A percentile compares a stretch with the other conserved stretches of the same genome.
These are phyloP conservation scores for Kappamyces sp. DNA, from an alignment of 192 early-diverging fungal genomes.

Conservation along the genomic window DNA sequence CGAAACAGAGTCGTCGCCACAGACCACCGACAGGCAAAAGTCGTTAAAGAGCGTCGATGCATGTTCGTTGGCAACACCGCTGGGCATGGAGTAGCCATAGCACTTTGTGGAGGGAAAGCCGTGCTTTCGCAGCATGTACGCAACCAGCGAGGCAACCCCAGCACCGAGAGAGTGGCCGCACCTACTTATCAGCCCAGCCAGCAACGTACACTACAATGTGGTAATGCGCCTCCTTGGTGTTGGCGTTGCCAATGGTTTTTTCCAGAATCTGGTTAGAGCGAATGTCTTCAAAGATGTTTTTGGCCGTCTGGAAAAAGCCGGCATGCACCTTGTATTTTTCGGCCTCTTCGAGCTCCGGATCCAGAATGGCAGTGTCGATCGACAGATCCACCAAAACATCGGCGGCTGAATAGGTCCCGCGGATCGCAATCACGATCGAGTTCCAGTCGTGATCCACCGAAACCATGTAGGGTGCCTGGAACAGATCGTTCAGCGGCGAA, in stretches of 20 bases:
- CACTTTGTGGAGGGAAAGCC: background rate
- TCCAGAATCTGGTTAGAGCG: slow-evolving; percentile 3
- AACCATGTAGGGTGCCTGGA: slow-evolving; percentile 34
- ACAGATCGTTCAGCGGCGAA: slow-evolving; percentile 29
- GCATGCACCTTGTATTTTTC: slow-evolving; percentile 15
- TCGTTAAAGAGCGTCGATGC: background rate
- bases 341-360: slow-evolving; percentile 24
- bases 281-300: slow-evolving; percentile 21
- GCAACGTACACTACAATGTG: background rate
- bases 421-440: slow-evolving; percentile 34
- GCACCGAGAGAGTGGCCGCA: slow-evolving; percentile 16
- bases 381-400: slow-evolving; percentile 42
- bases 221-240: background rate
- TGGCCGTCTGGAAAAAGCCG: slow-evolving; percentile 20
- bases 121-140: slow-evolving; percentile 12
- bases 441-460: slow-evolving; percentile 31
- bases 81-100: slow-evolving; percentile 13
- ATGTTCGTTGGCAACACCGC: slow-evolving; percentile 2
- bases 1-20: slow-evolving; percentile 35
- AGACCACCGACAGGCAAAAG: slow-evolving; percentile 35
- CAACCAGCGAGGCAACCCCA: slow-evolving; percentile 13
- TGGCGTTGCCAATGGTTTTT: slow-evolving; percentile 9
- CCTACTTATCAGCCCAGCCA: too few relatives aligned
- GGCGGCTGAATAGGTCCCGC: slow-evolving; percentile 34
- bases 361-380: slow-evolving; percentile 26